phyloP scores from a whole-genome alignment of 2,329 filamentous ascomycete genomes.

The Blastomyces emzantsi region DNA sequence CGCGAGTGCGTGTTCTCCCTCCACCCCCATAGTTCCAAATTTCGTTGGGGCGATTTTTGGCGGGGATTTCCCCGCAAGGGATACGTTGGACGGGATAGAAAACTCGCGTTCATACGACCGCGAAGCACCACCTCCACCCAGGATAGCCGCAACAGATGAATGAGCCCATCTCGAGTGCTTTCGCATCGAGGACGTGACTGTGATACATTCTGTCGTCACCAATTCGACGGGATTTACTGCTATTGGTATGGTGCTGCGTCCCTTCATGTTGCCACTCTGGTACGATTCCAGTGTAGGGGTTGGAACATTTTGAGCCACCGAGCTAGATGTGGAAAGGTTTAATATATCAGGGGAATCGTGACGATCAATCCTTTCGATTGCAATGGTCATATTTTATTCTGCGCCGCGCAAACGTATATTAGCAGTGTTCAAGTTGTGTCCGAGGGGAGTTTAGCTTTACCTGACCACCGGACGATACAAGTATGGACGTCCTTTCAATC shows the following conservation, averaged over 20 bases:
- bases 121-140: constrained; percentile 58
- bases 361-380: not conserved
- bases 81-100: constrained; percentile 29
- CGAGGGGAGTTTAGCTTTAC: not conserved
- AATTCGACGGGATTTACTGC: constrained; percentile 85
- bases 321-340: not conserved
- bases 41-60: constrained; percentile 18
- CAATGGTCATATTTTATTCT: constrained; percentile 10
- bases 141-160: constrained; percentile 89
- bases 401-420: not conserved
- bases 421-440: not conserved
- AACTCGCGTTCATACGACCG: constrained; percentile 38
- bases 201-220: constrained; percentile 97
- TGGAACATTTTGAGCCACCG: not conserved
- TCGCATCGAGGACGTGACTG: constrained; percentile 94
- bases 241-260: constrained; percentile 38
- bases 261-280: constrained; percentile 1
- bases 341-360: constrained; percentile 3
- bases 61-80: constrained; percentile 15
- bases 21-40: constrained; percentile 20
- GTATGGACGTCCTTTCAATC: constrained; percentile 12
- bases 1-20: constrained; percentile 46
- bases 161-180: constrained; percentile 95
- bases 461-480: not conserved
- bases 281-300: not conserved